A percentile compares a stretch with the other conserved stretches of the same genome.
These are phyloP conservation scores for Tillandsia leiboldiana DNA, from an alignment of 176 grass and related monocot genomes.

Conservation along the genomic window DNA sequence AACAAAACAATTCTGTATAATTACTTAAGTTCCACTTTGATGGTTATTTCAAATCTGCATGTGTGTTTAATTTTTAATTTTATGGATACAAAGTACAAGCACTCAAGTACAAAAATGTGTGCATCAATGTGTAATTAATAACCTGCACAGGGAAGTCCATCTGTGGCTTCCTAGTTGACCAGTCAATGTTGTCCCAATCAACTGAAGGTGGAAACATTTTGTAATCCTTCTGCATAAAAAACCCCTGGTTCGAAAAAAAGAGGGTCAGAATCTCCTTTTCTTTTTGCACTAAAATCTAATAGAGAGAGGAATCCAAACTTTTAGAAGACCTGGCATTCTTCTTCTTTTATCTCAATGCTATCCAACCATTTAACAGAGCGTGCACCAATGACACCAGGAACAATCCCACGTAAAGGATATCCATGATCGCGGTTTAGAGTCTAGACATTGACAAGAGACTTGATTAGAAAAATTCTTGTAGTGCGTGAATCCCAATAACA, in stretches of 20 bases:
- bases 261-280: slow-evolving; percentile 19
- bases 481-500: too few relatives aligned
- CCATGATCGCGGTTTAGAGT: slow-evolving; percentile 75
- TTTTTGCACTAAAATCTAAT: slow-evolving; percentile 12
- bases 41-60: too few relatives aligned
- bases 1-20: too few relatives aligned
- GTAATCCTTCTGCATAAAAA: slow-evolving; percentile 90
- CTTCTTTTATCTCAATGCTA: slow-evolving; percentile 54
- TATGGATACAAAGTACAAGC: too few relatives aligned
- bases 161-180: slow-evolving; percentile 70
- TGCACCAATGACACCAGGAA: slow-evolving; percentile 79
- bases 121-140: slow-evolving; percentile 5
- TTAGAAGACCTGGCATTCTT: slow-evolving; percentile 78
- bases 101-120: background rate
- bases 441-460: slow-evolving; percentile 18
- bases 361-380: slow-evolving; percentile 90
- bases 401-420: slow-evolving; percentile 65
- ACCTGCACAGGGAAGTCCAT: slow-evolving; percentile 98
- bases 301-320: slow-evolving; percentile 11
- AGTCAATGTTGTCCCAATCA: slow-evolving; percentile 83
- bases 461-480: background rate
- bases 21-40: too few relatives aligned
- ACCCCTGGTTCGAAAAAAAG: slow-evolving; percentile 40
- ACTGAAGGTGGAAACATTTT: slow-evolving; percentile 91
- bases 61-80: too few relatives aligned